phyloP scores from a whole-genome alignment of 441 rosid species.

The Eutrema salsugineum region DNA sequence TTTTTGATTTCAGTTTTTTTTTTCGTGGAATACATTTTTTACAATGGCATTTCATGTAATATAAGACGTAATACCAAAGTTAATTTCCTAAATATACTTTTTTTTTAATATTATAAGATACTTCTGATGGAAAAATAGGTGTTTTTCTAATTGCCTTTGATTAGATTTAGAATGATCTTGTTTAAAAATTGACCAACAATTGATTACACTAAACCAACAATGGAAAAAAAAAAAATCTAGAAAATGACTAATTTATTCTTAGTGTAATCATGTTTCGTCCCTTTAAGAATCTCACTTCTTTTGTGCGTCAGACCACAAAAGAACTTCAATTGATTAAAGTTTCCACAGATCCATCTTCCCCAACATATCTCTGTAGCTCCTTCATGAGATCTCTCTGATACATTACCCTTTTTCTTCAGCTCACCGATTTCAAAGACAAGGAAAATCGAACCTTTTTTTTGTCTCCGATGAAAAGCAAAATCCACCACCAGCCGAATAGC shows the following conservation, averaged over 20 bases:
- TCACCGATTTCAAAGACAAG: neutral
- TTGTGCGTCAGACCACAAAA: conserved; percentile 14
- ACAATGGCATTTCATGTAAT: no score
- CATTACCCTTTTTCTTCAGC: neutral
- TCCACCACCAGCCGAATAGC: conserved; percentile 31
- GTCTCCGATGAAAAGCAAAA: conserved; percentile 42
- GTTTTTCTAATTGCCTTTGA: no score
- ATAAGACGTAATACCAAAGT: no score
- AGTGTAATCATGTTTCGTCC: conserved; percentile 26
- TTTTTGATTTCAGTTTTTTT: no score
- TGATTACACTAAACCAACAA: no score
- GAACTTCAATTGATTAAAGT: conserved; percentile 12
- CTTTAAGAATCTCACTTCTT: conserved; percentile 28
- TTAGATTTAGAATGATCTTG: no score
- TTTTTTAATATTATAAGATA: no score
- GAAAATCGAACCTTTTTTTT: conserved; percentile 1
- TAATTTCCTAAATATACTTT: no score
- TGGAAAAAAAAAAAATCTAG: neutral
- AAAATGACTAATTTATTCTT: conserved; percentile 7
- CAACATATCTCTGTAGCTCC: neutral
- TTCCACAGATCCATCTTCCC: conserved; percentile 21
- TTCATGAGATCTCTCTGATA: conserved; percentile 17
- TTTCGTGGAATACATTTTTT: no score
- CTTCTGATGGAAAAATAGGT: no score
- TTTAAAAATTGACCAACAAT: no score